phyloP scores from a whole-genome alignment of 2,329 filamentous ascomycete genomes.

The Diaporthe citriasiana region DNA sequence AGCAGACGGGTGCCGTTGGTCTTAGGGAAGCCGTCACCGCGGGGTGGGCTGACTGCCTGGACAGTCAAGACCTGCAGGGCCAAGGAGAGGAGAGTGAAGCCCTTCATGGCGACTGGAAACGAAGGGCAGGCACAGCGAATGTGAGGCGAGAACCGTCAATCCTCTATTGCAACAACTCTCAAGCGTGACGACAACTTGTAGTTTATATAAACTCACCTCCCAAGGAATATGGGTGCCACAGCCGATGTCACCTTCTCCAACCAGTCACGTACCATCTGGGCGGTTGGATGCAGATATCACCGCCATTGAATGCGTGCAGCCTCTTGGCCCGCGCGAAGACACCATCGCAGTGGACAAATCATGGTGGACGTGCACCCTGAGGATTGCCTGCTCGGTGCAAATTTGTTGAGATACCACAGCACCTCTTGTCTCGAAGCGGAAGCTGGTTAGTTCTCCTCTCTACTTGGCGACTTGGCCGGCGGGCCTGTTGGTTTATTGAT shows the following conservation, averaged over 20 bases:
- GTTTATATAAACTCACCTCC: background rate
- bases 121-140: background rate
- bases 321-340: constrained; percentile 26
- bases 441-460: constrained; percentile 25
- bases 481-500: constrained; percentile 1
- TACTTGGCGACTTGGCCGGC: constrained; percentile 25
- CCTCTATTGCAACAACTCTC: no score
- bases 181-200: background rate
- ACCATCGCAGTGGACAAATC: constrained; percentile 19
- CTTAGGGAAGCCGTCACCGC: constrained; percentile 10
- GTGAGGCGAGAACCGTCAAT: background rate
- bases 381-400: background rate
- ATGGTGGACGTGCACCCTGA: background rate
- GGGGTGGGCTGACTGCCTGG: constrained; percentile 4
- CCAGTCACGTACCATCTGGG: constrained; percentile 16
- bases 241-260: constrained; percentile 28
- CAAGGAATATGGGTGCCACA: background rate
- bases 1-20: constrained; percentile 29
- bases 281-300: constrained; percentile 15
- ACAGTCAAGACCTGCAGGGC: background rate
- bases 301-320: constrained; percentile 6
- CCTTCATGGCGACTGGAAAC: constrained; percentile 22
- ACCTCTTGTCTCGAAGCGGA: constrained; percentile 28
- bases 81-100: constrained; percentile 10
- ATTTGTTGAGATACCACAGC: constrained; percentile 1